Conservation (phyloP, 768 basidiomycete species). For the Mycena kentingensis region DNA sequence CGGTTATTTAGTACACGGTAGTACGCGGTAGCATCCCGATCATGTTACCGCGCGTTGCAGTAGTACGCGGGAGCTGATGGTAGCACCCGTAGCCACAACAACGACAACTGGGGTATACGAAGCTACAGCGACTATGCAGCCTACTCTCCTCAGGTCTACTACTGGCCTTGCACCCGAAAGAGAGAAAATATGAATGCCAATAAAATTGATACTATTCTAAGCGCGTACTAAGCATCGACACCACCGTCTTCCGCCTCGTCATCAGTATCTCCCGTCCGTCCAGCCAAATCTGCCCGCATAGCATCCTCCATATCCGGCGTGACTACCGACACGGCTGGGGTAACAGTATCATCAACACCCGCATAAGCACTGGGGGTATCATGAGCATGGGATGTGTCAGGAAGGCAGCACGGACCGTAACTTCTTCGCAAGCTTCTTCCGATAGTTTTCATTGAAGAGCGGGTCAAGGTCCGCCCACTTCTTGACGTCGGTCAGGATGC, state of each 20-base stretch:
- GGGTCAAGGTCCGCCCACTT: background rate
- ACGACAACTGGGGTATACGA: no score
- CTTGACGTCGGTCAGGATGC: background rate
- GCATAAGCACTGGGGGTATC: background rate
- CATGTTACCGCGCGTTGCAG: no score
- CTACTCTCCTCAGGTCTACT: no score
- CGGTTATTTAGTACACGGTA: no score
- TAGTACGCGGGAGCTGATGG: no score
- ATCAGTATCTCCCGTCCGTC: background rate
- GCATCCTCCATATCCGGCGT: background rate
- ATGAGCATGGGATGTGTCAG: background rate
- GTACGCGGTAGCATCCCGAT: no score
- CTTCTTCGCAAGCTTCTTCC: background rate
- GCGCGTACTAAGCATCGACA: no score
- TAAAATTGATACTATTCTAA: no score
- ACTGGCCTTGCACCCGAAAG: no score
- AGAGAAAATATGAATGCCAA: no score
- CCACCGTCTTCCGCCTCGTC: background rate
- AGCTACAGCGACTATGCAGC: no score
- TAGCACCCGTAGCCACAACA: no score
- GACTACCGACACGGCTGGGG: background rate
- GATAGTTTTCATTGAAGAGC: background rate
- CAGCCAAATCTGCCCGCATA: background rate
- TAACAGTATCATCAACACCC: background rate
- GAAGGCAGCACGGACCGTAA: background rate